Percentiles rank a stretch among this genome's conserved stretches.
Conservation (phyloP, 73 alveolate genomes). For the Blepharisma japonicum region DNA sequence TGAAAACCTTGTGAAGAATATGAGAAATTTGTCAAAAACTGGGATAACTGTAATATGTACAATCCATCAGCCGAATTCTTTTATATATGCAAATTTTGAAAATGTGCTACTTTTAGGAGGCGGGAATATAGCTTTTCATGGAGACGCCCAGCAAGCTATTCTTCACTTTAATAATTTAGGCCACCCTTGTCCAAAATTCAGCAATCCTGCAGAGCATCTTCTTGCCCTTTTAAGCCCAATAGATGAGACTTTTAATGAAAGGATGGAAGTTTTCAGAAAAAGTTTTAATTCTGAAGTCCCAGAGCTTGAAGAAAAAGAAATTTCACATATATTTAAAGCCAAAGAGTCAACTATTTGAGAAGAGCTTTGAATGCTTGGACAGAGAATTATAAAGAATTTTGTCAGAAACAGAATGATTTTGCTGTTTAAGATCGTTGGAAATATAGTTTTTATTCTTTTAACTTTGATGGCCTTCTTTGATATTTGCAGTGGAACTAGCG, state of each 20-base stretch:
- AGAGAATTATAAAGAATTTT: background rate
- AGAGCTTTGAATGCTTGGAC: background rate
- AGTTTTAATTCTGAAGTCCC: background rate
- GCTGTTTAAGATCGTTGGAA: background rate
- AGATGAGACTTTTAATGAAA: background rate
- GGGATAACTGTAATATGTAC: constrained; percentile 49
- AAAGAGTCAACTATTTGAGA: background rate
- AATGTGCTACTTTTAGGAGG: constrained; percentile 43
- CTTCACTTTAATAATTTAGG: constrained; percentile 61
- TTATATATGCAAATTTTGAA: constrained; percentile 41
- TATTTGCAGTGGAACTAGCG: background rate
- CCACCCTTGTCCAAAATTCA: constrained; percentile 53
- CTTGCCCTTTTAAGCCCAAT: background rate
- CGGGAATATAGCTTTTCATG: constrained; percentile 43
- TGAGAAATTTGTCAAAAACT: constrained; percentile 19
- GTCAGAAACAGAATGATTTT: background rate
- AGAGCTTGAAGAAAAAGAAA: constrained; percentile 17
- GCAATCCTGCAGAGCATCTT: constrained; percentile 72
- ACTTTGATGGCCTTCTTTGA: background rate
- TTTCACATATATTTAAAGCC: background rate
- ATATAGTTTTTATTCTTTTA: background rate
- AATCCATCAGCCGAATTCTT: constrained; percentile 54
- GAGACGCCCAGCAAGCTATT: constrained; percentile 29
- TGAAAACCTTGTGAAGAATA: constrained; percentile 28
- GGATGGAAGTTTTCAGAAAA: background rate